These are phyloP conservation scores for Coemansia sp. DNA, from an alignment of 192 early-diverging fungal species.

Conservation along the genomic window DNA sequence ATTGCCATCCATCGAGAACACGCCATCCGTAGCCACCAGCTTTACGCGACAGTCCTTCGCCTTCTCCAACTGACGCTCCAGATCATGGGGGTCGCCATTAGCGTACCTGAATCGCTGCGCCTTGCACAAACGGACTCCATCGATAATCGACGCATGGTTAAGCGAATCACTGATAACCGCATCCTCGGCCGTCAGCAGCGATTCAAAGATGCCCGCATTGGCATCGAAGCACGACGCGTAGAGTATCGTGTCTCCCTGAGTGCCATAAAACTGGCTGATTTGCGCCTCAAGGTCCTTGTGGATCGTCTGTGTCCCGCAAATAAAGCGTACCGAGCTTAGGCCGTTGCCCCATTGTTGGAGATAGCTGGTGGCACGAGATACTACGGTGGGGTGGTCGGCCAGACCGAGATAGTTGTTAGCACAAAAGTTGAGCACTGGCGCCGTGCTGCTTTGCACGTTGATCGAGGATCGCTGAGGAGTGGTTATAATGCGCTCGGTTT, in stretches of 20 bases:
- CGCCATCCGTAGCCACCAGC: constrained; percentile 71
- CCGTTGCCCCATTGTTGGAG: constrained; percentile 63
- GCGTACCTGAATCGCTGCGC: constrained; percentile 65
- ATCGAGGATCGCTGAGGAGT: constrained; percentile 59
- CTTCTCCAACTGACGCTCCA: constrained; percentile 58
- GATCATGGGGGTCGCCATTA: constrained; percentile 68
- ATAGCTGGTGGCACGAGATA: constrained; percentile 52
- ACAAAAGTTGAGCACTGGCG: constrained; percentile 63
- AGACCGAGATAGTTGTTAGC: constrained; percentile 74
- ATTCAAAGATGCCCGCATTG: constrained; percentile 69
- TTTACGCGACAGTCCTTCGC: constrained; percentile 57
- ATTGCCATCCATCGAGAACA: constrained; percentile 66
- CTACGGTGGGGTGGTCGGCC: constrained; percentile 58
- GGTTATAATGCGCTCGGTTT: constrained; percentile 63
- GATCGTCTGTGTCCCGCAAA: constrained; percentile 70
- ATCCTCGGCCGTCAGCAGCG: constrained; percentile 57
- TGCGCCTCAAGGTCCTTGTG: constrained; percentile 64
- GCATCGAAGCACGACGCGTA: constrained; percentile 72
- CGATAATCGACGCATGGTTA: constrained; percentile 67
- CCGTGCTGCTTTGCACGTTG: constrained; percentile 41
- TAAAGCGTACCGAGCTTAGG: constrained; percentile 67
- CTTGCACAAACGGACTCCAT: constrained; percentile 68
- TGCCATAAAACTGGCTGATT: constrained; percentile 60
- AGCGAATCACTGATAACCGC: constrained; percentile 60
- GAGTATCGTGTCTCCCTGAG: constrained; percentile 58